Evolutionary conservation across 2,329 filamentous ascomycete genomes (phyloP).

Genomic region (Penicillium expansum): DNA sequence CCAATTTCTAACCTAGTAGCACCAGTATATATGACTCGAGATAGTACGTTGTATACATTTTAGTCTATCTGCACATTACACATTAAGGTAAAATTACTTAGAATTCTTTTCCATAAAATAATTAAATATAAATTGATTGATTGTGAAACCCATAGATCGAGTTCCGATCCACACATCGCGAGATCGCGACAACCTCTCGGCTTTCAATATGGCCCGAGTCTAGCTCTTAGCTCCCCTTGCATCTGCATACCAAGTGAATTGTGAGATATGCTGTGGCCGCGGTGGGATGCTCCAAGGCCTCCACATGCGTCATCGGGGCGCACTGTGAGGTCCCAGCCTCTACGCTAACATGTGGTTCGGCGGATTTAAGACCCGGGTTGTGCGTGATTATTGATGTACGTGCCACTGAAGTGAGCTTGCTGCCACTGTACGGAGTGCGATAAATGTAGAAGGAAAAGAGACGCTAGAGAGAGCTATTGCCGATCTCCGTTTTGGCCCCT

Average conservation of each 20-base stretch:
- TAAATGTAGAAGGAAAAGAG: neutral
- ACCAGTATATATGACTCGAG: neutral
- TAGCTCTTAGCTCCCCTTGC: conserved; percentile 23
- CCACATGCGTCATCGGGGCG: conserved; percentile 23
- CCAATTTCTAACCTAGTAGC: neutral
- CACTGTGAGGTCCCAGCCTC: conserved; percentile 9
- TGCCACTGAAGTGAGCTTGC: conserved; percentile 10
- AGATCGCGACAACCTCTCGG: conserved; percentile 15
- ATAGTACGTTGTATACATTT: neutral
- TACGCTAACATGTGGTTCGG: conserved; percentile 13
- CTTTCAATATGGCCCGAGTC: conserved; percentile 14
- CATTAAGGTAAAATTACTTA: neutral
- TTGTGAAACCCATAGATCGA: conserved; percentile 14
- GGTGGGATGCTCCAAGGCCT: conserved; percentile 10
- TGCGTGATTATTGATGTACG: conserved; percentile 1
- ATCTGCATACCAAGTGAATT: conserved; percentile 18
- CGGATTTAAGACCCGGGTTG: conserved; percentile 10
- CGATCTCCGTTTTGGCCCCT: neutral
- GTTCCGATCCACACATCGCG: conserved; percentile 16
- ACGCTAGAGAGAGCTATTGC: neutral
- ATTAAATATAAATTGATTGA: neutral
- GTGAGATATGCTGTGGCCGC: conserved; percentile 1
- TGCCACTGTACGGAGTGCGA: neutral
- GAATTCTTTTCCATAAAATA: neutral
- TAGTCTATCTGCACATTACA: neutral